Evolutionary conservation across 2,329 filamentous ascomycete species (phyloP), one percentile per base, ranked within the genome.

Genomic region (Colletotrichum australisinense): DNA sequence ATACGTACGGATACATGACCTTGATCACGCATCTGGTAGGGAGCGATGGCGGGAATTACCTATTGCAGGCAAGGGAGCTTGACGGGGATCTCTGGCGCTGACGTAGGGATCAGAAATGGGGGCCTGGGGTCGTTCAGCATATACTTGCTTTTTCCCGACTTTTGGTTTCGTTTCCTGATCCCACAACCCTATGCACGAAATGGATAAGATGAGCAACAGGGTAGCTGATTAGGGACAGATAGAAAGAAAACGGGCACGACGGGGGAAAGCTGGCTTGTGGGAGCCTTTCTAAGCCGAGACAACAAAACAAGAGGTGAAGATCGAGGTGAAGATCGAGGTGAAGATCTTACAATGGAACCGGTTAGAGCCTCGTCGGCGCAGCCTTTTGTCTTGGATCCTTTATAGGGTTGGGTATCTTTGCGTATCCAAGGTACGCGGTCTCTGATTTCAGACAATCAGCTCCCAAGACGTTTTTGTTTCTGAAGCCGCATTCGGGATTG

Each of bases 141-240:
- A 16, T 52, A 30, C 19, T 63, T 63, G 60, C 60, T 63, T 63
- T 63, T 63, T 63, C 46, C 32, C 60, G 52, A 63, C 42, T 28
- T 22, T 32, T 16, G 11, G 14, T 28, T 49, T n/a, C 22, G 9
- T 46, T 60, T 60, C 6, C 4, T 16, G 35, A 24, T 42, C 22
- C 8, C 22, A 26, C 42, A 28, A 26, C 26, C 26, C 26, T 8
- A 26, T 63, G 42, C n/a, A 32, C 19, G 42, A 30, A 35, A 53
- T 24, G 28, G 26, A 4, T 22, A 24, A 49, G 59, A 63, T 32
- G 16, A 46, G 11, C 24, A 46, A 46, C 42, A n/a, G 14, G 42
- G 42, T 19, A 19, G 14, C 19, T 46, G 9, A 3, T n/a, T n/a
- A 46, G 19, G 19, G 42, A 19, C 16, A 46, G 42, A 19, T 46